Evolutionary conservation across 2,329 filamentous ascomycete species (phyloP).

Genomic region (Aureobasidium sp.): DNA sequence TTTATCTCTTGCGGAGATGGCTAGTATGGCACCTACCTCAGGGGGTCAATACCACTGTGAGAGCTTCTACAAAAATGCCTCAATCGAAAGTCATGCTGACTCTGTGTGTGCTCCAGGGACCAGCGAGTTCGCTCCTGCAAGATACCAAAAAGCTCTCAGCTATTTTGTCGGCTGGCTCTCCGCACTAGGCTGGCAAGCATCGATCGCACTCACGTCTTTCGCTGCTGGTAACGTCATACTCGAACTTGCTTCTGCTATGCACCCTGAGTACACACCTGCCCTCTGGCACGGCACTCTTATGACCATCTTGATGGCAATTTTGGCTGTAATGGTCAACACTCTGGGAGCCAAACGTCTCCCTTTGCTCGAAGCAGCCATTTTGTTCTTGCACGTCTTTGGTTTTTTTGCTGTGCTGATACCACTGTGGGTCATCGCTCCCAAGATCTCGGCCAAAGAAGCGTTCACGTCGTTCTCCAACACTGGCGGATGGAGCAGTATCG

Average conservation of each 20-base stretch:
- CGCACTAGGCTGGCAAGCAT: slow-evolving; percentile 35
- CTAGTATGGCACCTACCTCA: slow-evolving; percentile 32
- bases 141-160: slow-evolving; percentile 30
- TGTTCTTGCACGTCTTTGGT: slow-evolving; percentile 24
- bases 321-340: slow-evolving; percentile 34
- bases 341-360: slow-evolving; percentile 20
- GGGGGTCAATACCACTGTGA: slow-evolving; percentile 19
- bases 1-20: slow-evolving; percentile 29
- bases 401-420: slow-evolving; percentile 21
- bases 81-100: background rate
- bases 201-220: slow-evolving; percentile 20
- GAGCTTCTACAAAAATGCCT: background rate
- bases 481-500: slow-evolving; percentile 35
- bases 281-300: slow-evolving; percentile 25
- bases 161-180: slow-evolving; percentile 36
- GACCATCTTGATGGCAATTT: slow-evolving; percentile 20
- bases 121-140: slow-evolving; percentile 31
- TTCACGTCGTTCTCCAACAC: slow-evolving; percentile 44
- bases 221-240: slow-evolving; percentile 14
- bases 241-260: slow-evolving; percentile 10
- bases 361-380: slow-evolving; percentile 21
- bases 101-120: slow-evolving; percentile 18
- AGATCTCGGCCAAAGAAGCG: slow-evolving; percentile 35
- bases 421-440: slow-evolving; percentile 37
- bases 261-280: slow-evolving; percentile 14